Percentiles rank a stretch among this genome's conserved stretches.
phyloP scores from a whole-genome alignment of 148 eudicot species.

The Heliosperma pusillum region DNA sequence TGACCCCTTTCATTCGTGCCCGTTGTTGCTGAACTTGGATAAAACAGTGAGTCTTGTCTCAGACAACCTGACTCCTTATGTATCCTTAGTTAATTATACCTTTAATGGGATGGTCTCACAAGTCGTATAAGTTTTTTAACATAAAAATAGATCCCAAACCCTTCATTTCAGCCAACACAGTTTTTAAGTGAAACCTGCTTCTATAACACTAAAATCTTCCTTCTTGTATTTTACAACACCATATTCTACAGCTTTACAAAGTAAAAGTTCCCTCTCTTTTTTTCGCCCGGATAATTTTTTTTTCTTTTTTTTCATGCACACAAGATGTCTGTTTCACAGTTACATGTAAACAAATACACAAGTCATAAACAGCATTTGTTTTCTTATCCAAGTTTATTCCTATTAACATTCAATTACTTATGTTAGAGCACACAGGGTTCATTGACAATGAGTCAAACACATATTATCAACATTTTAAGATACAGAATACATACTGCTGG shows the following conservation, averaged over 20 bases:
- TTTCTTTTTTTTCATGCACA: not conserved
- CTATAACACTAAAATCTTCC: not conserved
- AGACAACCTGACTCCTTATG: no score
- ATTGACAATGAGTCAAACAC: not conserved
- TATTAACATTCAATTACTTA: not conserved
- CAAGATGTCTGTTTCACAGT: not conserved
- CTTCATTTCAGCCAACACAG: no score
- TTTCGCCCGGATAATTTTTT: not conserved
- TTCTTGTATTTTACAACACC: slow-evolving; percentile 7
- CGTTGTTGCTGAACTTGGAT: no score
- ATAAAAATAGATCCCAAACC: no score
- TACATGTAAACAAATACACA: not conserved
- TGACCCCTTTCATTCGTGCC: no score
- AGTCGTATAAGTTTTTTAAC: not conserved
- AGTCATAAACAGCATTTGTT: not conserved
- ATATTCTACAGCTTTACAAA: not conserved
- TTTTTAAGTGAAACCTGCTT: no score
- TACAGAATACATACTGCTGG: slow-evolving; percentile 65
- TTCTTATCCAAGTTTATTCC: not conserved
- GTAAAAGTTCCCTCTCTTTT: not conserved
- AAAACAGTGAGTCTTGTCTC: no score
- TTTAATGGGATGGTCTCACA: no score
- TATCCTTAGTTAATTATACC: no score
- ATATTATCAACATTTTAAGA: slow-evolving; percentile 7
- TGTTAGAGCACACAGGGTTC: not conserved